phyloP scores from a whole-genome alignment of 371 early-diverging fungal species.

The Mortierella sp. region DNA sequence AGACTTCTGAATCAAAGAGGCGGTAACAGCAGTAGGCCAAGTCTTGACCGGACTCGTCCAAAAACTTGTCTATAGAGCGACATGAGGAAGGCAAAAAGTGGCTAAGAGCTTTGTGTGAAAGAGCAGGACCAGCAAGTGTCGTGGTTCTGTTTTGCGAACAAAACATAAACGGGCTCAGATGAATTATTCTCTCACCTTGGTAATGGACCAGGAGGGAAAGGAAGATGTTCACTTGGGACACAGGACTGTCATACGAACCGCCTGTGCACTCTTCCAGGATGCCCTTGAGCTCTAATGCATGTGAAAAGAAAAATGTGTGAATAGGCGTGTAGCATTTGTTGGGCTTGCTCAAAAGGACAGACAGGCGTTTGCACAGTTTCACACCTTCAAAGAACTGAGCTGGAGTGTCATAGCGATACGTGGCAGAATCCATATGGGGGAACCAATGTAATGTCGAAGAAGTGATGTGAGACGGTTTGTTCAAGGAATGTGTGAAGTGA shows the following conservation, averaged over 20 bases:
- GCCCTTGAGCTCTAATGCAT: constrained; percentile 63
- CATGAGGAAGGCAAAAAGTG: constrained; percentile 4
- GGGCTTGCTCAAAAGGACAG: not conserved
- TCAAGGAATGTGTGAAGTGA: not conserved
- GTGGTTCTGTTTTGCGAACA: not conserved
- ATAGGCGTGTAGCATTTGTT: not conserved
- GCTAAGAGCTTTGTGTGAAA: not conserved
- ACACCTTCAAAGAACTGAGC: constrained; percentile 65
- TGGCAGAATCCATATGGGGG: constrained; percentile 35
- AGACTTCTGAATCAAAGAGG: constrained; percentile 73
- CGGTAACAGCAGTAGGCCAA: constrained; percentile 70
- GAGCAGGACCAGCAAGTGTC: not conserved
- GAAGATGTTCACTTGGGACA: constrained; percentile 58
- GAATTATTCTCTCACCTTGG: constrained; percentile 32
- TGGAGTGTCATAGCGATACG: constrained; percentile 46
- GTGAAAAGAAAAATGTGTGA: not conserved
- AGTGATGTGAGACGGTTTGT: not conserved
- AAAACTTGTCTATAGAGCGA: constrained; percentile 61
- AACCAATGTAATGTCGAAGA: not conserved
- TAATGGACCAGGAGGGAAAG: constrained; percentile 58
- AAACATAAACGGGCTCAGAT: not conserved
- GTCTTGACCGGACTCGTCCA: constrained; percentile 59
- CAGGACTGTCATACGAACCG: constrained; percentile 50
- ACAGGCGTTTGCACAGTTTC: not conserved
- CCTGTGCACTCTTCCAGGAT: constrained; percentile 61